Evolutionary conservation across 148 eudicot species (phyloP).

Genomic region (Linanthus parryae): DNA sequence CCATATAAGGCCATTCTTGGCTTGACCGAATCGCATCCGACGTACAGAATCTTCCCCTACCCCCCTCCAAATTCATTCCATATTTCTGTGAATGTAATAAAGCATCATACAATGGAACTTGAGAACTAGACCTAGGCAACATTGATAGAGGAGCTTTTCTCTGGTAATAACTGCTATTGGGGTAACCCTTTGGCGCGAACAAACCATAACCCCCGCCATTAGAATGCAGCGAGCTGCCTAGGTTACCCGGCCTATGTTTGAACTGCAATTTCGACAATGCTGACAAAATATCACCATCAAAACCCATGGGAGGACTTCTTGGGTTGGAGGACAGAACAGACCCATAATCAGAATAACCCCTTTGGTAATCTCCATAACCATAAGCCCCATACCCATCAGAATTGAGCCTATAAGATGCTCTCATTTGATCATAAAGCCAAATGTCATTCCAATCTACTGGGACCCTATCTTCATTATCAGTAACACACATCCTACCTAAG

Average conservation of each 20-base stretch:
- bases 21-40: conserved; percentile 14
- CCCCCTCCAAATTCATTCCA: conserved; percentile 15
- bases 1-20: conserved; percentile 6
- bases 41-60: conserved; percentile 8
- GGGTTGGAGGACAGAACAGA: conserved; percentile 9
- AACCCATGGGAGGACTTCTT: conserved; percentile 8
- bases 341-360: conserved; percentile 11
- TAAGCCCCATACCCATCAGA: conserved; percentile 5
- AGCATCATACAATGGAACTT: conserved; percentile 12
- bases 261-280: conserved; percentile 13
- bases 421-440: not conserved
- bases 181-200: conserved; percentile 5
- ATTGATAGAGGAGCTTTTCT: conserved; percentile 13
- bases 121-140: conserved; percentile 6
- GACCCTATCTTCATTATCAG: conserved; percentile 12
- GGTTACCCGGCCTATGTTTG: conserved; percentile 3
- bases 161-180: conserved; percentile 2
- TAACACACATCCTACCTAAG: conserved; percentile 22
- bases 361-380: conserved; percentile 12
- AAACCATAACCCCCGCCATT: conserved; percentile 6
- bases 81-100: conserved; percentile 10
- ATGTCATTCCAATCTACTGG: conserved; percentile 9
- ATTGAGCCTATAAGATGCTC: conserved; percentile 4
- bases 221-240: conserved; percentile 8
- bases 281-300: conserved; percentile 11